Evolutionary conservation across 164 flowering plant genomes (phyloP), one percentile per base, ranked within the genome.

Genomic region (Brasenia schreberi): DNA sequence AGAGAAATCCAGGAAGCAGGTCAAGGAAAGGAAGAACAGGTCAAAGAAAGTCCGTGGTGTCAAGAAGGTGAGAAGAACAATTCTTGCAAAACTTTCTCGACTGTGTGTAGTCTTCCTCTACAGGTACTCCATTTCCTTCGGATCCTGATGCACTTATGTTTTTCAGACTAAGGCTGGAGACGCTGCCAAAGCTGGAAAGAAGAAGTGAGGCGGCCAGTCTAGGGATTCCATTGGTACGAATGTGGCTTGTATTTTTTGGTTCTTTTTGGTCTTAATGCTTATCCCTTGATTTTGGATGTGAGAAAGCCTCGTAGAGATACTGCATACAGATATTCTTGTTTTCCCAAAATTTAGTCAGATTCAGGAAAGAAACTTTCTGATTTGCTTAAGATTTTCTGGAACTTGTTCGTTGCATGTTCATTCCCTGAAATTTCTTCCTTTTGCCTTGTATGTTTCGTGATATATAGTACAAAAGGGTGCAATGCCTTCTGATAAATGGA

Each of bases 141-240:
- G 11, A 45, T 45, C 5, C 53, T 45, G 12, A 45, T 45, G 53
- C 12, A 23, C 12, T 2, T 45, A 12, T 45, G 12, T 45, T 67
- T 59, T 75, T 66, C 74, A 84, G 85, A 77, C 85, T 18, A 84
- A 84, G 77, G 88, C 88, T 42, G 80, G 81, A 71, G 83, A 79
- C 76, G 81, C 85, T 73, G 84, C 83, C 45, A 80, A 83, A 69
- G 83, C 68, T 18, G 79, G 85, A 27, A 83, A 81, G 85, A 84
- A 82, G 84, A 84, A 84, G 67, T 84, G 79, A 84, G 44, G n/a
- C 19, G 61, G 71, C 19, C 9, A 7, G 11, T 60, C 63, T 60
- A 45, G 12, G 53, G 53, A 45, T 45, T 45, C 12, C 53, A 23
- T 23, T 23, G 27, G 27, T 45, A 7, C 11, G 53, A 45, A 6